A percentile compares a stretch with the other conserved stretches of the same genome.
Conservation (phyloP, 768 basidiomycete genomes). For the Galerina sulciceps region DNA sequence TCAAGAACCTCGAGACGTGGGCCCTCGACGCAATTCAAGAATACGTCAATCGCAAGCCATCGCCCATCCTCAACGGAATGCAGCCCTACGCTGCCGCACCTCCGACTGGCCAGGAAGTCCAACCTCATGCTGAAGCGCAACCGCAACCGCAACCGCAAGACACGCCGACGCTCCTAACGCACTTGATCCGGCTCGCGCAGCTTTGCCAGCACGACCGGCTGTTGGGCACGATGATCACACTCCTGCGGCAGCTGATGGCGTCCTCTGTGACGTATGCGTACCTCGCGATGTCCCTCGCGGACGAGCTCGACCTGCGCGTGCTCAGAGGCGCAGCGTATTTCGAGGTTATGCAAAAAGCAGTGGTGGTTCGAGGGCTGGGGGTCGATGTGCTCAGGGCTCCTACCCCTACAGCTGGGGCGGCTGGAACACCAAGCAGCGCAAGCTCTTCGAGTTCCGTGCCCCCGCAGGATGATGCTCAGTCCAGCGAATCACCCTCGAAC, state of each 20-base stretch:
- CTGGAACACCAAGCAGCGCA: not conserved
- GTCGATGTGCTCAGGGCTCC: constrained; percentile 30
- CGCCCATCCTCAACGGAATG: constrained; percentile 50
- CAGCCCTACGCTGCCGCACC: constrained; percentile 31
- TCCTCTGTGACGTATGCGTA: constrained; percentile 69
- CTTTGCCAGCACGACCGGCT: constrained; percentile 66
- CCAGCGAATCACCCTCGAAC: constrained; percentile 33
- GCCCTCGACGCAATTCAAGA: constrained; percentile 74
- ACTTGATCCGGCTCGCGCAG: constrained; percentile 68
- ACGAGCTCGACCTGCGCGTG: constrained; percentile 64
- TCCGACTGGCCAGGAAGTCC: not conserved
- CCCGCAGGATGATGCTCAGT: constrained; percentile 17
- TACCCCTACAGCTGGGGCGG: not conserved
- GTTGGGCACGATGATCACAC: constrained; percentile 58
- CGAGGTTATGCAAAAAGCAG: constrained; percentile 71
- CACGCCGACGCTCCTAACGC: constrained; percentile 54
- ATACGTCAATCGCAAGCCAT: constrained; percentile 60
- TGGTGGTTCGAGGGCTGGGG: constrained; percentile 41
- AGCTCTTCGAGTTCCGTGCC: not conserved
- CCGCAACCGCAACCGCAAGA: constrained; percentile 26
- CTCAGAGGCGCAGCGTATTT: constrained; percentile 71
- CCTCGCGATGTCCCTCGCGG: constrained; percentile 73
- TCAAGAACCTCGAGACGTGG: constrained; percentile 78
- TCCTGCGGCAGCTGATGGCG: constrained; percentile 66
- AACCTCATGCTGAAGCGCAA: constrained; percentile 1